These are phyloP conservation scores for Glycine latifolia DNA, from an alignment of 306 rosid species.

Conservation along the genomic window DNA sequence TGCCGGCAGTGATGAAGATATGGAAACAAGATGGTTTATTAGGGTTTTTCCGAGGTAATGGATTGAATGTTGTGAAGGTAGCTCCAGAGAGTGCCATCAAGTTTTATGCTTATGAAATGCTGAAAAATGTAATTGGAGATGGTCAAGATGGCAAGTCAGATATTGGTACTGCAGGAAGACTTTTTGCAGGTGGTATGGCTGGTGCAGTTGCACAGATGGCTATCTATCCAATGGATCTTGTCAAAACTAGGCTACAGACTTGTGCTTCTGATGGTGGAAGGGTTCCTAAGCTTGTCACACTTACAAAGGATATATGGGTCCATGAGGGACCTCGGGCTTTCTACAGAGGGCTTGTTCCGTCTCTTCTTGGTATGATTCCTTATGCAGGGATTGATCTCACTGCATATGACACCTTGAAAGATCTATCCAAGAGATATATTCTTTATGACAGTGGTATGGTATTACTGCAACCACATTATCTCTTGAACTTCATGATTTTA, in stretches of 20 bases:
- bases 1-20: slow-evolving; percentile 62
- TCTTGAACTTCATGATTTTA: slow-evolving; percentile 30
- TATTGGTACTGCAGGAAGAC: slow-evolving; percentile 58
- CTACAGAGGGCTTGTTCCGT: slow-evolving; percentile 63
- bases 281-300: slow-evolving; percentile 52
- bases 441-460: slow-evolving; percentile 58
- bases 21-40: slow-evolving; percentile 60
- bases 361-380: slow-evolving; percentile 67
- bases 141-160: slow-evolving; percentile 48
- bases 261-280: slow-evolving; percentile 59
- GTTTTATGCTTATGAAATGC: slow-evolving; percentile 61
- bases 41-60: slow-evolving; percentile 68
- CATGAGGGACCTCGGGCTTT: slow-evolving; percentile 68
- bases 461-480: slow-evolving; percentile 29
- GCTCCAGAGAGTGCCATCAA: slow-evolving; percentile 67
- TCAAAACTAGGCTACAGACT: slow-evolving; percentile 67
- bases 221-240: slow-evolving; percentile 61
- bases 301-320: slow-evolving; percentile 64
- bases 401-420: slow-evolving; percentile 64
- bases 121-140: slow-evolving; percentile 55
- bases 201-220: slow-evolving; percentile 64
- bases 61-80: slow-evolving; percentile 65
- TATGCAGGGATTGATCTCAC: slow-evolving; percentile 72
- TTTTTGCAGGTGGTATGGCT: slow-evolving; percentile 65
- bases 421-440: slow-evolving; percentile 56